These are phyloP conservation scores for Polytrichum formosum DNA, from an alignment of 225 moss, liverwort and hornwort genomes.

Conservation along the genomic window DNA sequence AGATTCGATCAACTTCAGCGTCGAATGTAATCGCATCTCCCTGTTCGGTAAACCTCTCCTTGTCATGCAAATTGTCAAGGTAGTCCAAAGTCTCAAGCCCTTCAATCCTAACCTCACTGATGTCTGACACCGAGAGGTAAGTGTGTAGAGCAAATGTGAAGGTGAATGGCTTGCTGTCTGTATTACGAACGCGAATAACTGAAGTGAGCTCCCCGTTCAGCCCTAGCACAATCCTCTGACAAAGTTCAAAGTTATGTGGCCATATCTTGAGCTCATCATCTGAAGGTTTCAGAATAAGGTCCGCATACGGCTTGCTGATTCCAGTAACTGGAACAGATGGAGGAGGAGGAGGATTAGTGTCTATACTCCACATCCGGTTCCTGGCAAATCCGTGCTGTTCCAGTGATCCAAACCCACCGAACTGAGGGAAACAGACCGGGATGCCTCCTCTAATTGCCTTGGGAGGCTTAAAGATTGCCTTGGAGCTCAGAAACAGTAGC, in stretches of 20 bases:
- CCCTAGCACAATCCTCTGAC: slow-evolving; percentile 74
- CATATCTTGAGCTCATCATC: slow-evolving; percentile 86
- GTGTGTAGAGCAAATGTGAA: slow-evolving; percentile 98
- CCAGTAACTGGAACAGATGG: slow-evolving; percentile 36
- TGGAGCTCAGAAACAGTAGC: slow-evolving; percentile 81
- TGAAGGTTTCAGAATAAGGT: slow-evolving; percentile 59
- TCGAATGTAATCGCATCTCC: slow-evolving; percentile 96
- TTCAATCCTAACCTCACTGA: slow-evolving; percentile 93
- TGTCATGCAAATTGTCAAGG: slow-evolving; percentile 71
- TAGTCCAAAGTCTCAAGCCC: slow-evolving; percentile 94
- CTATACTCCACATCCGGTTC: slow-evolving; percentile 72
- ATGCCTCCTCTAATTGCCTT: slow-evolving; percentile 94
- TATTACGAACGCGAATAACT: slow-evolving; percentile 67
- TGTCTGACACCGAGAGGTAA: slow-evolving; percentile 85
- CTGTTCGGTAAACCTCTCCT: slow-evolving; percentile 74
- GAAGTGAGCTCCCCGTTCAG: slow-evolving; percentile 73
- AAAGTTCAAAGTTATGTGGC: slow-evolving; percentile 91
- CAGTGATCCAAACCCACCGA: slow-evolving; percentile 59
- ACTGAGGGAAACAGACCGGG: slow-evolving; percentile 96
- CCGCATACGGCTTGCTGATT: slow-evolving; percentile 60
- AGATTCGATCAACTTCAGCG: slow-evolving; percentile 84
- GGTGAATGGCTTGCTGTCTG: slow-evolving; percentile 72
- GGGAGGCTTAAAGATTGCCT: slow-evolving; percentile 91
- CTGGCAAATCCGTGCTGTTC: slow-evolving; percentile 98
- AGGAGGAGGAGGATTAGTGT: slow-evolving; percentile 53